Percentiles rank a stretch among this genome's conserved stretches.
Evolutionary conservation across 202 grass and related monocot species (phyloP).

Genomic region (Carex arenaria): DNA sequence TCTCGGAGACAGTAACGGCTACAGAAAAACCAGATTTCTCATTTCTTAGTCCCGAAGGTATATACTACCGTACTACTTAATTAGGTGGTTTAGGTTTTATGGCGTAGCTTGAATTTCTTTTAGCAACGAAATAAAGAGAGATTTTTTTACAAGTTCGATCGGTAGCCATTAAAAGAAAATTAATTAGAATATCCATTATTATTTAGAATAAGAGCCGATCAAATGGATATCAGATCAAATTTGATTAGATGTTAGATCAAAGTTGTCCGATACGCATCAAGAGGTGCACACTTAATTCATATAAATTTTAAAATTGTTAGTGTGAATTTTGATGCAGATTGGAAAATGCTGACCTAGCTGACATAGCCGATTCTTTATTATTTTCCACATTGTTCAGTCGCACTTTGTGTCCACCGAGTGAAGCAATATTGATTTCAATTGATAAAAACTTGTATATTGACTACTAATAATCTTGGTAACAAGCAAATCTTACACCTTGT

Average conservation of each 20-base stretch:
- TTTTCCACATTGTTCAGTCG: no score
- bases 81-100: neutral
- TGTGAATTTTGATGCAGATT: no score
- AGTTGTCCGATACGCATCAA: no score
- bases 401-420: no score
- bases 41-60: slow-evolving; percentile 21
- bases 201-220: neutral
- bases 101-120: neutral
- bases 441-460: neutral
- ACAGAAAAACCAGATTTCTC: neutral
- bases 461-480: neutral
- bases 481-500: neutral
- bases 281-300: no score
- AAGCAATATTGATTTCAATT: neutral
- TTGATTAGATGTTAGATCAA: no score
- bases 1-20: no score
- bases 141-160: neutral
- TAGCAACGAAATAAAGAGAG: neutral
- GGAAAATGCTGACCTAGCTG: no score
- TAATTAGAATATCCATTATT: neutral
- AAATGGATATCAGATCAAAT: no score
- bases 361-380: no score
- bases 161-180: neutral
- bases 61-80: neutral
- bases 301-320: no score